Evolutionary conservation across 345 rosid genomes (phyloP), one percentile per base, ranked within the genome.

Genomic region (Cardamine chenopodiifolia): DNA sequence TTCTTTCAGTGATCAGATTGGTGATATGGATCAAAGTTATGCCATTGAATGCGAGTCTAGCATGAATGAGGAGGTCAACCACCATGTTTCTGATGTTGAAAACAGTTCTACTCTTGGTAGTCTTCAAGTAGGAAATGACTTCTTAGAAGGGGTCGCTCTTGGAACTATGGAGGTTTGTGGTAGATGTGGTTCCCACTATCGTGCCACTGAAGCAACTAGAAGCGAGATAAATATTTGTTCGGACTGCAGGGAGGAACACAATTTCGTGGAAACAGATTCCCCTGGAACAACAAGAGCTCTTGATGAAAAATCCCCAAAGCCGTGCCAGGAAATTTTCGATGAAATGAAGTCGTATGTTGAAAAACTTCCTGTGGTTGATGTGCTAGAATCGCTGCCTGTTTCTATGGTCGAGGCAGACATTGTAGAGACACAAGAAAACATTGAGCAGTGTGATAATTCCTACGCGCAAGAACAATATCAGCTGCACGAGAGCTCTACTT

Each of bases 111-210:
- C 81, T 69, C 81, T 82, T 73, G 85, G 81, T 70, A 60, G 77
- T 78, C 31, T 72, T 23, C 80, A 70, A 75, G 74, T 76, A 62
- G 65, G 53, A 69, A 81, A 61, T 73, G 87, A 83, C 70, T 66
- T 68, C 63, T 67, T 79, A 58, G 90, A 78, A 76, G 82, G 80
- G 57, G 76, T 68, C 64, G 71, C 62, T 86, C 82, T 78, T 68
- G 83, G 76, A 70, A 81, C 72, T 62, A 64, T 72, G 62, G 79
- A 78, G 62, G 48, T 83, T 22, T 94, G 99, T 83, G 85, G 78
- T 44, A 78, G 81, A 75, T 92, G 98, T 77, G 85, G 92, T 68
- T 74, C 82, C 72, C 67, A 60, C 62, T 92, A 87, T 81, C 68
- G 15, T 66, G 84, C 63, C 66, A 72, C 70, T 31, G 86, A 82